Percentiles rank a stretch among this genome's conserved stretches.
These are phyloP conservation scores for Mycosphaerella arachidis DNA, from an alignment of 2,329 filamentous ascomycete species.

Conservation along the genomic window DNA sequence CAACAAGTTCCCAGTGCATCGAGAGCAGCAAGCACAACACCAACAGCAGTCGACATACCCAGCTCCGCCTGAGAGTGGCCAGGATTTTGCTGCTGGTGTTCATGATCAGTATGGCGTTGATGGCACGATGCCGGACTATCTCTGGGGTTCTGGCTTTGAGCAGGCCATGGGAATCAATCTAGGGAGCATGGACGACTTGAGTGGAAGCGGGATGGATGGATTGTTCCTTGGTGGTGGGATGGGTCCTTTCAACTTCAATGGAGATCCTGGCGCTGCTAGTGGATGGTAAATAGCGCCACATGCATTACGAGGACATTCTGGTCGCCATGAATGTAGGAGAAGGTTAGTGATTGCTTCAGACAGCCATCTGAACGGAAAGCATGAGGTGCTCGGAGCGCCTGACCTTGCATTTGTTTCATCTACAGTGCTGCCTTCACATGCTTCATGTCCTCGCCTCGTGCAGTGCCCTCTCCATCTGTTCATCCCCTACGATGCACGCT, in stretches of 20 bases:
- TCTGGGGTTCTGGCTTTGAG: conserved; percentile 34
- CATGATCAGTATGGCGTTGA: conserved; percentile 7
- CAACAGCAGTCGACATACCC: conserved; percentile 8
- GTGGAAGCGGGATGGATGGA: conserved; percentile 30
- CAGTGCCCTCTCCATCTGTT: too few species aligned
- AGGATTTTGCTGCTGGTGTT: neutral
- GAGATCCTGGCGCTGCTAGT: conserved; percentile 8
- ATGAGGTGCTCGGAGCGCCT: neutral
- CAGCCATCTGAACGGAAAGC: neutral
- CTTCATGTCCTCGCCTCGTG: too few species aligned
- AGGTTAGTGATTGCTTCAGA: neutral
- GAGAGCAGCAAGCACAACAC: conserved; percentile 5
- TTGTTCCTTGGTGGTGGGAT: conserved; percentile 31
- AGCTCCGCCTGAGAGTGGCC: conserved; percentile 3
- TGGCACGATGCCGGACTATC: conserved; percentile 20
- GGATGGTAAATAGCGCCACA: neutral
- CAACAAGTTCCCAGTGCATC: conserved; percentile 10
- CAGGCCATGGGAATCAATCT: conserved; percentile 36
- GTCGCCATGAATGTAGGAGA: neutral
- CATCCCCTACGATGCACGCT: too few species aligned
- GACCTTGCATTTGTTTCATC: too few species aligned
- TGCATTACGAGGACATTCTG: neutral
- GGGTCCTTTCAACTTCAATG: conserved; percentile 25
- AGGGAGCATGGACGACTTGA: conserved; percentile 29
- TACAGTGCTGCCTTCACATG: too few species aligned